Base-by-base conservation (phyloP, 352 stramenopile genomes). In the Pythium folliculosum region DNA sequence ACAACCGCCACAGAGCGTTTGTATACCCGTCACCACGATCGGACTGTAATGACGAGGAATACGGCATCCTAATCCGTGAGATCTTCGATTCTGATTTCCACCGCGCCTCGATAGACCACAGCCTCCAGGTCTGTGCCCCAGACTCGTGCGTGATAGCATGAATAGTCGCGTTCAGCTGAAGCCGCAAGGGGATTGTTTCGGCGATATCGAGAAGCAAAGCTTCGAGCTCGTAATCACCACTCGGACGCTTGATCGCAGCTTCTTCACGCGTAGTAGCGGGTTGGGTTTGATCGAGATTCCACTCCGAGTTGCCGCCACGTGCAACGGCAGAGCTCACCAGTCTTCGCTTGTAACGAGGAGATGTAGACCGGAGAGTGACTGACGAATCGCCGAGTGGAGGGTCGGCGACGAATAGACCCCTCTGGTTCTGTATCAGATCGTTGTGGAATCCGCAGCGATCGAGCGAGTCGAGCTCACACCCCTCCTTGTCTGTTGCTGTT, bases 361-460 rank as follows among this genome's bases (percentile, higher is more conserved):
- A 60, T n/a, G 30, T 21, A 14, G 54, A 30, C 6, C 61, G 3
- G 10, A 61, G 56, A 1, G 57, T 67, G 0, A 74, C 61, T 21
- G 57, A 49, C 1, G 57, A 67, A 27, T 70, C 62, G 13, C 48
- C 44, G 13, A 55, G 3, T n/a, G 45, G 17, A 22, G 55, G 61
- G 47, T 63, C 48, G 5, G 16, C 12, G 23, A 65, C 13, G 23
- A 74, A 74, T 1, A 61, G 12, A 10, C 63, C 19, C 16, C 8
- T 0, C 21, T 53, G 38, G 30, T 32, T 49, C 10, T 54, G 8
- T 13, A 5, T 43, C 50, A 75, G 22, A n/a, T 63, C 43, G 21
- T 75, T 75, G 63, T 70, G 58, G 30, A 62, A 75, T 21, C 56
- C 68, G 38, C 68, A 75, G 8, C 63, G 50, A 44, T 52, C 63